Evolutionary conservation across 306 rosid genomes (phyloP), one percentile per base, ranked within the genome.

Genomic region (Cucumis melo): DNA sequence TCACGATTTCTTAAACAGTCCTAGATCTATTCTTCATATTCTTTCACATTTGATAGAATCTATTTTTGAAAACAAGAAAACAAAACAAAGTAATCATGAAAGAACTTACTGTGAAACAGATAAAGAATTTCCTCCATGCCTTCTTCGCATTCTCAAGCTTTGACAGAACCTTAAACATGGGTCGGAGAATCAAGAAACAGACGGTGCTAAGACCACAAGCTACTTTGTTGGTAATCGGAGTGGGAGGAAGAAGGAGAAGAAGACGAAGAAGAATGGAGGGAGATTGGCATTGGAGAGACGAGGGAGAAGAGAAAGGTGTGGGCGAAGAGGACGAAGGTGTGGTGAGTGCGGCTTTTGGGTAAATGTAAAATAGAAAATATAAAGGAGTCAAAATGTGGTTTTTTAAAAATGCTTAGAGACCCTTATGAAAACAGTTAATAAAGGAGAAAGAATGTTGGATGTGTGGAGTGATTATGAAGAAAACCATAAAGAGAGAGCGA

Each of bases 191-290:
- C 86, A 70, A 87, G 66, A 34, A 85, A 89, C 42, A 51, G 87
- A 5, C 74, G 81, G 15, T 85, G 63, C 19, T 27, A 78, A 76
- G 93, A 89, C 93, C 93, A 89, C 79, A 89, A 59, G 13, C 89
- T 80, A 77, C 93, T 89, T 73, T 89, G 80, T 79, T 82, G 71
- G 42, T 82, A 85, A 59, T 85, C 88, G 34, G 85, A 89, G 70
- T 84, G n/a, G n/a, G 81, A 67, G 0, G 86, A 48, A 9, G 81
- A 51, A 10, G 78, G 50, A 7, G 77, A 41, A 1, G 56, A 51
- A 50, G 55, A 50, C 3, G 82, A 66, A n/a, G 51, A 21, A 58
- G 74, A 55, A 53, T 17, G 44, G 21, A 76, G 80, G 38, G 82
- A 81, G 57, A 34, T 36, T 61, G 82, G 76, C 82, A 83, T 78